phyloP scores from a whole-genome alignment of 2,329 filamentous ascomycete genomes.

The Paraphaeosphaeria sporulosa region DNA sequence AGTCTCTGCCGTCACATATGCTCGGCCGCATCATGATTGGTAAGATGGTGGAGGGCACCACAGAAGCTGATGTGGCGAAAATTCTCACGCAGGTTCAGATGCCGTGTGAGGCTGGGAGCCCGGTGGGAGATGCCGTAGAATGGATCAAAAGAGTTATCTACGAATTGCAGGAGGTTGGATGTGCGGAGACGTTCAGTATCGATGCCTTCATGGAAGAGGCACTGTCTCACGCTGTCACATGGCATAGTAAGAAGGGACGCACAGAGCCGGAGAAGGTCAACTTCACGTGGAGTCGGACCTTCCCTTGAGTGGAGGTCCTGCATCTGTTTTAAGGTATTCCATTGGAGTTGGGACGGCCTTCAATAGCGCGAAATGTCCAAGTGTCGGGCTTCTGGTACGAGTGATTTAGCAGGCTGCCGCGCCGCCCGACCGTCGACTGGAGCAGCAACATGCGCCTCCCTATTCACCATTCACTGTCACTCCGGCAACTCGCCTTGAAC shows the following conservation, averaged over 20 bases:
- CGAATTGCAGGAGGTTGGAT: constrained; percentile 20
- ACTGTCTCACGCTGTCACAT: constrained; percentile 13
- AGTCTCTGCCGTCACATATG: constrained; percentile 17
- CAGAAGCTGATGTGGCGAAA: constrained; percentile 11
- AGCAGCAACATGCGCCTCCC: not conserved
- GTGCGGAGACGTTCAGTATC: constrained; percentile 22
- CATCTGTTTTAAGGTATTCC: not conserved
- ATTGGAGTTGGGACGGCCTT: not conserved
- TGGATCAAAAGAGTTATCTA: constrained; percentile 22
- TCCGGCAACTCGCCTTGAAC: not conserved
- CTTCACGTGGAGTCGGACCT: constrained; percentile 29
- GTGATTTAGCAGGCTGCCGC: not conserved
- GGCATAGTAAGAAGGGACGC: constrained; percentile 12
- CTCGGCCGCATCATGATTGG: constrained; percentile 27
- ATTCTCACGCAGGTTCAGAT: constrained; percentile 18
- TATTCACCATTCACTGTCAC: constrained; percentile 1
- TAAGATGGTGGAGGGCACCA: constrained; percentile 20
- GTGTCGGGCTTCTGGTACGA: not conserved
- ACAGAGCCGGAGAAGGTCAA: constrained; percentile 22
- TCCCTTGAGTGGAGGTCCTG: constrained; percentile 19
- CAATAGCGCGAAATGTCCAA: not conserved
- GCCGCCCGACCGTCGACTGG: too few species aligned
- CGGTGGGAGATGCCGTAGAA: constrained; percentile 14
- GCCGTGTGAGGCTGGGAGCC: constrained; percentile 20
- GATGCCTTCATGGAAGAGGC: constrained; percentile 25